Evolutionary conservation across 768 basidiomycete species (phyloP), one percentile per base, ranked within the genome.

Genomic region (Gautieria morchelliformis): DNA sequence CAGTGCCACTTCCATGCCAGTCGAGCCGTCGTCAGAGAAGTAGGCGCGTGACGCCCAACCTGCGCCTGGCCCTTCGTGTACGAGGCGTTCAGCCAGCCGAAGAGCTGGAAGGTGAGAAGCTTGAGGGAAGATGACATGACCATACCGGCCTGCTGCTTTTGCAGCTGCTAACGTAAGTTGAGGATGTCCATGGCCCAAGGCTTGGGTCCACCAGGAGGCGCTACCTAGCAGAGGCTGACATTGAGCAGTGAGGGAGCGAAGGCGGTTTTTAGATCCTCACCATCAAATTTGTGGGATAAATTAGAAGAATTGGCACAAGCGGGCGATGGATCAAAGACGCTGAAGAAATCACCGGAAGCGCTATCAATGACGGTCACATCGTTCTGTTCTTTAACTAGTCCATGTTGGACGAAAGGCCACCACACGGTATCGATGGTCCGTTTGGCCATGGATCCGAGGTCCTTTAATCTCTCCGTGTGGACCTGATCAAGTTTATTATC

Each of bases 331-430:
- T 77, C 74, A 61, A 82, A 85, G 48, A 88, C 78, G 61, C 83
- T 87, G 72, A 97, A 96, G 67, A 85, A 85, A 71, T 97, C 95
- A 1, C 80, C 81, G 61, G 80, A 76, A 0, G 94, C 95, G 61
- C 91, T 94, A 67, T 97, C 93, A 63, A 97, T 90, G 58, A 94
- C 85, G 48, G 84, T 90, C 32, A 97, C 85, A 63, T 93, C 85
- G 42, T 80, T 68, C 53, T 84, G 81, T 50, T 75, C 73, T 59
- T 81, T 78, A 47, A 91, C 75, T 17, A 83, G 74, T 0, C 81
- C 82, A 61, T 98, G 95, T 66, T 98, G 95, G 1, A 93, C 91
- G 66, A 98, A 98, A 0, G 95, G 95, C 92, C 93, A 98, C 95
- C 95, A 98, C 46, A 96, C 75, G 1, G 77, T 76, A 53, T 92